phyloP scores from a whole-genome alignment of 495 filamentous ascomycete genomes.

The Lepidopterella palustris region DNA sequence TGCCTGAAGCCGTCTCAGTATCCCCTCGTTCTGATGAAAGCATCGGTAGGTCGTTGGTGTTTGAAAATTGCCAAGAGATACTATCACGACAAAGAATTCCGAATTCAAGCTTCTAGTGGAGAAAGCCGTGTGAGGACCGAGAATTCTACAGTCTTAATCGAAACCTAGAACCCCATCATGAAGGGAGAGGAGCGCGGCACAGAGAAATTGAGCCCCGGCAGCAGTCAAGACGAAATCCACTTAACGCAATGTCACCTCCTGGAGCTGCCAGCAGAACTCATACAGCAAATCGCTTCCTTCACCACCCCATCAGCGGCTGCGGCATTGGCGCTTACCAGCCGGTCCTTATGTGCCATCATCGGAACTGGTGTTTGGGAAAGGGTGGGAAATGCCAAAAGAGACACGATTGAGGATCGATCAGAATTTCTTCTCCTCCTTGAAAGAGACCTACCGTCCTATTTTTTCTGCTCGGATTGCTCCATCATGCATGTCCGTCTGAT shows the following conservation, averaged over 20 bases:
- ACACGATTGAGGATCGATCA: background rate
- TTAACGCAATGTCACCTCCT: background rate
- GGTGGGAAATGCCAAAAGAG: background rate
- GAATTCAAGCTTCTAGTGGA: background rate
- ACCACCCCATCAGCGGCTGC: background rate
- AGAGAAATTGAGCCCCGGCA: background rate
- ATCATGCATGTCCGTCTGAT: background rate
- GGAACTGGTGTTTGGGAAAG: background rate
- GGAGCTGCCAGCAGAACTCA: background rate
- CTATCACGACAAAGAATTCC: background rate
- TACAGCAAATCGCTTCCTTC: background rate
- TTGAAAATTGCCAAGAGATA: background rate
- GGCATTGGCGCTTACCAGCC: background rate
- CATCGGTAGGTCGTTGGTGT: background rate
- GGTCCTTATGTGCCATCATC: background rate
- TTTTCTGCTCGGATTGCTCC: background rate
- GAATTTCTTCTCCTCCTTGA: background rate
- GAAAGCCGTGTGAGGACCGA: background rate
- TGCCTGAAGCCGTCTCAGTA: too few species aligned
- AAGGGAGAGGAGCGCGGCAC: background rate
- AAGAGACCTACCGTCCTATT: background rate
- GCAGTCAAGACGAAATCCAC: background rate
- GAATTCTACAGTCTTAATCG: background rate
- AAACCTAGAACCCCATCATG: background rate
- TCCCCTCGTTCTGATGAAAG: too few species aligned